phyloP scores from a whole-genome alignment of 768 basidiomycete genomes.

The Leccinum aurantiacum region DNA sequence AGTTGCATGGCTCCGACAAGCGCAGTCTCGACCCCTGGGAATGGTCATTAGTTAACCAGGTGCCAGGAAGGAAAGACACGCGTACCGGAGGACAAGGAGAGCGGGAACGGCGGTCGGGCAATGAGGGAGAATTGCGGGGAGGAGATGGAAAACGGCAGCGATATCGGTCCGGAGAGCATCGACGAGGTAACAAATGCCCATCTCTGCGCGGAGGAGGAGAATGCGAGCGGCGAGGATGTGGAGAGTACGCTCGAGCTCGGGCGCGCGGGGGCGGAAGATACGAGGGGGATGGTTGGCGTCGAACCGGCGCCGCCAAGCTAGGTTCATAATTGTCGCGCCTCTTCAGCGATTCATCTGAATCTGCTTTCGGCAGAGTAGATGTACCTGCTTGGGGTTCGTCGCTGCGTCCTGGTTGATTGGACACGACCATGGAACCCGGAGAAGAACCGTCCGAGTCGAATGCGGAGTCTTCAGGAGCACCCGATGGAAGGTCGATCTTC shows the following conservation, averaged over 20 bases:
- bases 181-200: not conserved
- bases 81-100: too few relatives aligned
- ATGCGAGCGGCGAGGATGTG: not conserved
- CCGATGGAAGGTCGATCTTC: too few relatives aligned
- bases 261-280: not conserved
- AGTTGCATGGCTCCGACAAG: too few relatives aligned
- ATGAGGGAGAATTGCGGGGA: not conserved
- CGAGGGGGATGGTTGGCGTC: not conserved
- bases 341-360: not conserved
- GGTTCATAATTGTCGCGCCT: not conserved
- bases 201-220: not conserved
- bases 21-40: too few relatives aligned
- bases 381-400: not conserved
- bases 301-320: not conserved
- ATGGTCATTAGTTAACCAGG: too few relatives aligned
- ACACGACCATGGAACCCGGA: not conserved
- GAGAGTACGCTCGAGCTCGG: not conserved
- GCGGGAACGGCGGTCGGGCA: too few relatives aligned
- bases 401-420: too few relatives aligned
- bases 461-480: not conserved
- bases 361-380: not conserved
- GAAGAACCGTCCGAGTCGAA: not conserved
- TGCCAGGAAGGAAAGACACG: too few relatives aligned
- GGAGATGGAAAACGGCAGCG: not conserved
- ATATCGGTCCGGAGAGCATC: not conserved